phyloP scores from a whole-genome alignment of 2,329 filamentous ascomycete species.

The Diaporthe vaccinii region DNA sequence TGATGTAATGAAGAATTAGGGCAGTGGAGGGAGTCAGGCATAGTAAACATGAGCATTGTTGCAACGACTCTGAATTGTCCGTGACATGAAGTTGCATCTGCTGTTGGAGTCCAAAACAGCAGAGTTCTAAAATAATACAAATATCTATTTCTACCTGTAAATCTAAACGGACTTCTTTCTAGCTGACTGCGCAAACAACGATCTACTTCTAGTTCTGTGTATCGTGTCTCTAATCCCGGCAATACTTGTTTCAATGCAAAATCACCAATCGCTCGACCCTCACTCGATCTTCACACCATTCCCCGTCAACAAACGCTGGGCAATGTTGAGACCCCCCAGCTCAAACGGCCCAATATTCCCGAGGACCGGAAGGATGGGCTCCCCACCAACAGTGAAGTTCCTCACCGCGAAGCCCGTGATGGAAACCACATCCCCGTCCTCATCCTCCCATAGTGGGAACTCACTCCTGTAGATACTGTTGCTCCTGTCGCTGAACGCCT shows the following conservation, averaged over 20 bases:
- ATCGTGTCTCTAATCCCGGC: not conserved
- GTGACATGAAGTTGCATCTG: not conserved
- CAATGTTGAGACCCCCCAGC: slow-evolving; percentile 31
- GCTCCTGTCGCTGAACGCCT: slow-evolving; percentile 35
- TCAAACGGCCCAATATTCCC: slow-evolving; percentile 22
- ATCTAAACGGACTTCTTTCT: not conserved
- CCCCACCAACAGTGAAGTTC: slow-evolving; percentile 37
- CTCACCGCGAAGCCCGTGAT: slow-evolving; percentile 38
- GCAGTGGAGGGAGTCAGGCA: too few relatives aligned
- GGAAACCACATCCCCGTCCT: slow-evolving; percentile 18
- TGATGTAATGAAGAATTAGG: not conserved
- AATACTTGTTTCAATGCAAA: too few relatives aligned
- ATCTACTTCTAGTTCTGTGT: not conserved
- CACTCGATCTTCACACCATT: slow-evolving; percentile 19
- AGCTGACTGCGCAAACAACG: not conserved
- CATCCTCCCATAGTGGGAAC: slow-evolving; percentile 37
- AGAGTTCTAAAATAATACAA: not conserved
- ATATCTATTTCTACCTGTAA: not conserved
- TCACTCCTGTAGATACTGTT: slow-evolving; percentile 42
- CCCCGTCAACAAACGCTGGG: not conserved
- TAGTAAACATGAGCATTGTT: not conserved
- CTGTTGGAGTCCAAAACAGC: not conserved
- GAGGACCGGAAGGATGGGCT: not conserved
- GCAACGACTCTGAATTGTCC: not conserved
- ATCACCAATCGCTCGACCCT: not conserved